Evolutionary conservation across 2,329 filamentous ascomycete genomes (phyloP), one percentile per base, ranked within the genome.

Genomic region (Canariomyces notabilis): DNA sequence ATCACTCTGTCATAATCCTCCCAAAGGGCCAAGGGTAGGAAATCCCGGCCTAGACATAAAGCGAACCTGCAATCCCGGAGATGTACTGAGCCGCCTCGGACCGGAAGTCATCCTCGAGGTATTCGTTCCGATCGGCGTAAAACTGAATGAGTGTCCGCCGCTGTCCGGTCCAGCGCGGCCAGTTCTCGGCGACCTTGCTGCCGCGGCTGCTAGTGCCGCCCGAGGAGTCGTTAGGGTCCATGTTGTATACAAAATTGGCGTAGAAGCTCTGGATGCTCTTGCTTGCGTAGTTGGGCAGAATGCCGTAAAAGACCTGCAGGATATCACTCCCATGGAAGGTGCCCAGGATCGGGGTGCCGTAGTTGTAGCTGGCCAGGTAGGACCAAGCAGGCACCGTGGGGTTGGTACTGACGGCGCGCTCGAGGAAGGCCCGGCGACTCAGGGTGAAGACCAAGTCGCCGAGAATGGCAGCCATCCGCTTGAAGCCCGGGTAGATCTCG

Each of bases 361-460:
- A 80, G 67, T 84, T 65, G 66, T 90, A 90, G 0, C 80, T 83
- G 0, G 82, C 68, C 1, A 93, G 74, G 65, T 89, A 93, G 0
- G 83, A 87, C 85, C 85, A 93, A 1, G 72, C 68, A 0, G 81
- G 80, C 0, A 89, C 78, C 23, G 64, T 56, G 0, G 82, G 80
- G 51, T 80, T 73, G 11, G 69, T 65, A 1, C 65, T 44, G 0
- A 62, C 58, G 2, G 78, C 63, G 0, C 59, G 48, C 11, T 72
- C 59, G 18, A 93, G 75, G 62, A 87, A 82, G 5, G 74, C 50
- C 14, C 87, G 80, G 1, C 87, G 79, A 0, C 80, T 78, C 0
- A 93, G 71, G 0, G 83, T 90, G 65, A 93, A 91, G 2, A 78
- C 78, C 0, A 89, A 58, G 59, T 93, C 87, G 12, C 87, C 87